Evolutionary conservation across 2,329 filamentous ascomycete species (phyloP), one percentile per base, ranked within the genome.

Genomic region (Trichoderma pleuroti): DNA sequence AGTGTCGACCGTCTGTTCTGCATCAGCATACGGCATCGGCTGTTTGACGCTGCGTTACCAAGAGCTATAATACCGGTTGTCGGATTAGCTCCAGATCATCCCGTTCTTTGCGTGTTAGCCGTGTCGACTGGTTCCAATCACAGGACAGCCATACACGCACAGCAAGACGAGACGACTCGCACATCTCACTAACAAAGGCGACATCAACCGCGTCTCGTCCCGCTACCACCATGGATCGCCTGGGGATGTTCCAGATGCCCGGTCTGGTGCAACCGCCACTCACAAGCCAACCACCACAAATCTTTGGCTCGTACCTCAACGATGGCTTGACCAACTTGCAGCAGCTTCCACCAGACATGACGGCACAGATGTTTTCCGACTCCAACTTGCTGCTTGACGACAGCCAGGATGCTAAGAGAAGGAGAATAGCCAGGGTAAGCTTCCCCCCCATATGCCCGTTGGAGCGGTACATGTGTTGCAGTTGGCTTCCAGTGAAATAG

Each of bases 361-460:
- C 86, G 36, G 84, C 84, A n/a, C 87, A 88, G 68, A 86, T 90
- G 83, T 89, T 88, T 72, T 83, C 85, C 30, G 87, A 89, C 73
- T 85, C 87, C 26, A 84, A 83, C 26, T 80, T 84, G 52, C 78
- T 90, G 72, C 81, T 90, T 70, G 88, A 90, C 73, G 90, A 92
- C 75, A 86, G 87, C 68, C 93, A 91, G 76, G 95, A 98, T 77
- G 89, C 94, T 24, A 98, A 97, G 85, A 87, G 94, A 79, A 88
- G 94, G 81, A 89, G 94, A 77, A 97, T 97, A 76, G 93, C 94
- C 72, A 89, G 93, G 83, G 93, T 95, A 87, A 84, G 89, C 49
- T 28, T 34, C 28, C 26, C 26, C 57, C 9, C n/a, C n/a, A n/a
- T 60, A 52, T 34, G 21, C 28, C 39, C 16, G 8, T 42, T 9